Percentiles rank a stretch among this genome's conserved stretches.
These are phyloP conservation scores for Apophysomyces sp. DNA, from an alignment of 371 early-diverging fungal genomes.

Conservation along the genomic window DNA sequence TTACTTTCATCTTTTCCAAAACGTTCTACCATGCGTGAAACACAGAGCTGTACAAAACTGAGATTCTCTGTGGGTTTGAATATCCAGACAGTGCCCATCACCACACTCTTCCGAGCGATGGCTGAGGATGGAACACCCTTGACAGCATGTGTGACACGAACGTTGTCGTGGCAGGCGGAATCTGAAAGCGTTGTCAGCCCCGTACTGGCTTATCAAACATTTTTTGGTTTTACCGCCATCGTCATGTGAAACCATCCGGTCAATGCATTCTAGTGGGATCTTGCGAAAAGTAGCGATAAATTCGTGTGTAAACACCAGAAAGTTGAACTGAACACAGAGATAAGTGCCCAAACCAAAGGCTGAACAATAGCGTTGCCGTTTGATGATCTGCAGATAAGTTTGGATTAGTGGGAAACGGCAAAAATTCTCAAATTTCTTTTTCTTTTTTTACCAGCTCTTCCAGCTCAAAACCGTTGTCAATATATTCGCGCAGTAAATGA, in stretches of 20 bases:
- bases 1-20: conserved; percentile 79
- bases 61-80: conserved; percentile 62
- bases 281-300: conserved; percentile 86
- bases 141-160: conserved; percentile 27
- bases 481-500: conserved; percentile 76
- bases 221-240: conserved; percentile 19
- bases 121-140: conserved; percentile 73
- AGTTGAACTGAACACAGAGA: conserved; percentile 85
- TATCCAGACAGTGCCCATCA: conserved; percentile 92
- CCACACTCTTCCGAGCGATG: conserved; percentile 79
- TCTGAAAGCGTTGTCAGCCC: neutral
- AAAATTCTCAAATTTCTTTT: no score
- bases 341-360: conserved; percentile 89
- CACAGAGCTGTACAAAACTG: conserved; percentile 64
- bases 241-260: conserved; percentile 51
- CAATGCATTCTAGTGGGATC: conserved; percentile 52
- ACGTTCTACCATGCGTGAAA: conserved; percentile 84
- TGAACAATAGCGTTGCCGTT: conserved; percentile 88
- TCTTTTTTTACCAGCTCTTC: conserved; percentile 70
- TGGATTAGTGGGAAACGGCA: neutral
- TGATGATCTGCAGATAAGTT: conserved; percentile 59
- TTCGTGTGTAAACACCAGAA: conserved; percentile 91
- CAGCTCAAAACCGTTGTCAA: conserved; percentile 82
- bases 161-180: conserved; percentile 11
- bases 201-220: neutral